These are phyloP conservation scores for Euphorbia lathyris DNA, from an alignment of 345 rosid species.

Conservation along the genomic window DNA sequence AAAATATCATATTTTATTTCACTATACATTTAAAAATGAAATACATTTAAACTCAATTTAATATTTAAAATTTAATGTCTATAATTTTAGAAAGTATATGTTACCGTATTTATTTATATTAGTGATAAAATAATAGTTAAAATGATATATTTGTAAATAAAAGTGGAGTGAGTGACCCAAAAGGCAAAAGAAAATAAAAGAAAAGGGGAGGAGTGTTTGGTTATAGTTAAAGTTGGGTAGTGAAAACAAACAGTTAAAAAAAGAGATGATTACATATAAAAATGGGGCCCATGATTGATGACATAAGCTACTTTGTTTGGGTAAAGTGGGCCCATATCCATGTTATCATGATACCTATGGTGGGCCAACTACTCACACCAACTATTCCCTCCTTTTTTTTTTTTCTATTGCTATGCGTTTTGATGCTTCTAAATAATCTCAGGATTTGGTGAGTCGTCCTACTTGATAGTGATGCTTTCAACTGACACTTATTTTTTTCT, in stretches of 20 bases:
- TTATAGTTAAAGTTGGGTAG: neutral
- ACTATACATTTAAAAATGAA: too few relatives aligned
- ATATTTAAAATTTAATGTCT: too few relatives aligned
- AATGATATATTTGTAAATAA: too few relatives aligned
- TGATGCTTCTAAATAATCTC: conserved; percentile 14
- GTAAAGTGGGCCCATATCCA: conserved; percentile 14
- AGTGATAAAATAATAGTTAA: too few relatives aligned
- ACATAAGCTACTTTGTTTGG: conserved; percentile 14
- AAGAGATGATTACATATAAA: conserved; percentile 9
- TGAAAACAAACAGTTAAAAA: neutral
- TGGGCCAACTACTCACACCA: conserved; percentile 35
- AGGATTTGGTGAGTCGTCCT: neutral
- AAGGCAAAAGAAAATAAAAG: neutral
- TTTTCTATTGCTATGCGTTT: neutral
- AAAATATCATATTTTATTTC: too few relatives aligned
- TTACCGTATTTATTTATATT: too few relatives aligned
- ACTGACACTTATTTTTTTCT: too few relatives aligned
- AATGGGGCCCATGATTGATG: conserved; percentile 26
- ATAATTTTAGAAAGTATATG: too few relatives aligned
- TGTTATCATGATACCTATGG: conserved; percentile 22
- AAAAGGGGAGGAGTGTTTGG: neutral
- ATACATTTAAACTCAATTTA: too few relatives aligned
- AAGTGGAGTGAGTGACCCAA: too few relatives aligned
- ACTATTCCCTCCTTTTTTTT: neutral
- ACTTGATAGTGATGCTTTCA: conserved; percentile 1